Evolutionary conservation across 1,139 yeast species (phyloP).

Genomic region (Yamadazyma atlantica): DNA sequence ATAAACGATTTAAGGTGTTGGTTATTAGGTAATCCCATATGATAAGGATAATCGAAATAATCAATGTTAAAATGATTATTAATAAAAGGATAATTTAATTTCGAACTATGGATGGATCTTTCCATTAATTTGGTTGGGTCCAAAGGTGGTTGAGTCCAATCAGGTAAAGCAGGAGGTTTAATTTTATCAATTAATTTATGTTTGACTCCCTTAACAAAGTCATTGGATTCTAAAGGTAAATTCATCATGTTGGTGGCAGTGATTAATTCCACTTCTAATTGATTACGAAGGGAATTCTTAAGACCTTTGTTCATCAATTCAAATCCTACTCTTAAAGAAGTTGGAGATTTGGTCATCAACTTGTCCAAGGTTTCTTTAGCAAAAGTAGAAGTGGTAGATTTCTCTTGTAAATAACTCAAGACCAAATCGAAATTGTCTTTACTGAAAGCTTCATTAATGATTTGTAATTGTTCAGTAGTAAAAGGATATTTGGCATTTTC

Average conservation of each 20-base stretch:
- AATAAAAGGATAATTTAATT: slow-evolving; percentile 40
- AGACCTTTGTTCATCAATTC: slow-evolving; percentile 68
- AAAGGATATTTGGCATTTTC: slow-evolving; percentile 60
- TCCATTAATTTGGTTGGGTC: slow-evolving; percentile 22
- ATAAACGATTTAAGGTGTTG: slow-evolving; percentile 56
- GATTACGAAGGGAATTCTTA: slow-evolving; percentile 57
- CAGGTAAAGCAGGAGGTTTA: slow-evolving; percentile 49
- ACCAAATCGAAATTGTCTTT: slow-evolving; percentile 60
- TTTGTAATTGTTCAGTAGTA: slow-evolving; percentile 52
- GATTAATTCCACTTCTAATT: slow-evolving; percentile 71
- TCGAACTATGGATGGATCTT: slow-evolving; percentile 27
- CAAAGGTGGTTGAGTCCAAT: slow-evolving; percentile 42
- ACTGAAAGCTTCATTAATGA: slow-evolving; percentile 70
- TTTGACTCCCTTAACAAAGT: slow-evolving; percentile 74
- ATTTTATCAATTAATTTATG: slow-evolving; percentile 69
- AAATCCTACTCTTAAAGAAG: slow-evolving; percentile 75
- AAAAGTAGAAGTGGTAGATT: slow-evolving; percentile 55
- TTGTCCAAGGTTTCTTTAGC: slow-evolving; percentile 60
- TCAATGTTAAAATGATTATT: slow-evolving; percentile 49
- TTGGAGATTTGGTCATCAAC: slow-evolving; percentile 64
- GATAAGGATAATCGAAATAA: slow-evolving; percentile 66
- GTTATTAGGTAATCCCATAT: slow-evolving; percentile 80
- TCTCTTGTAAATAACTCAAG: slow-evolving; percentile 52
- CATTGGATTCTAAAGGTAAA: slow-evolving; percentile 52
- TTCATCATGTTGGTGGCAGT: slow-evolving; percentile 77